These are phyloP conservation scores for Phoenix roebelenii DNA, from an alignment of 176 grass and related monocot species.

Conservation along the genomic window DNA sequence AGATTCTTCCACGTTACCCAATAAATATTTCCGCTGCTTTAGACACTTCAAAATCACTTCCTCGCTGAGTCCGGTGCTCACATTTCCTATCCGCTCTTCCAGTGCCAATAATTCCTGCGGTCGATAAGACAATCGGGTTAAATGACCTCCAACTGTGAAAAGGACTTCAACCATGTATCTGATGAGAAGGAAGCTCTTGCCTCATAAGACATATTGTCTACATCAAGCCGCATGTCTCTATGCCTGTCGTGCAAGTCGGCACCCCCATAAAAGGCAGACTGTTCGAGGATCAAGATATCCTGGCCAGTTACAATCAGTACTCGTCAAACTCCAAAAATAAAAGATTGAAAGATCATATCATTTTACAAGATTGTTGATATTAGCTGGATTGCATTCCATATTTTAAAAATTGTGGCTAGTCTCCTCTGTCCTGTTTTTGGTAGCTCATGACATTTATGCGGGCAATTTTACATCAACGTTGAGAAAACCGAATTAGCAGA, in stretches of 20 bases:
- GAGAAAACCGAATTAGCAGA: too few species aligned
- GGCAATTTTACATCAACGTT: too few species aligned
- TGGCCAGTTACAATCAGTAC: too few species aligned
- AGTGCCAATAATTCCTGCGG: conserved; percentile 58
- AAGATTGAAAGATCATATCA: too few species aligned
- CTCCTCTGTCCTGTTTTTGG: too few species aligned
- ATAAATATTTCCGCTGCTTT: conserved; percentile 50
- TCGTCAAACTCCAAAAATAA: too few species aligned
- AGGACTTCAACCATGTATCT: not conserved
- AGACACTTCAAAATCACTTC: conserved; percentile 33
- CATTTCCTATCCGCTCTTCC: conserved; percentile 76
- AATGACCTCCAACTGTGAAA: not conserved
- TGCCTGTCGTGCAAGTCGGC: conserved; percentile 55
- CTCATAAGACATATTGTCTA: conserved; percentile 87
- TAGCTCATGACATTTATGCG: too few species aligned
- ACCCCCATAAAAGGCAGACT: conserved; percentile 37
- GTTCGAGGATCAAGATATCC: conserved; percentile 15
- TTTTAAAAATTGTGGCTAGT: too few species aligned
- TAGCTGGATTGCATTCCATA: too few species aligned
- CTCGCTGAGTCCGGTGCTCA: conserved; percentile 54
- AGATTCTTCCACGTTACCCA: conserved; percentile 30
- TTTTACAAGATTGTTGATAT: too few species aligned
- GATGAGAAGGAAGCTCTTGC: conserved; percentile 12
- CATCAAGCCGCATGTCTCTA: conserved; percentile 59
- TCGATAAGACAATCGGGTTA: conserved; percentile 11